Percentiles rank a stretch among this genome's conserved stretches.
Conservation (phyloP, 352 stramenopile genomes). For the Nothophytophthora sp. region DNA sequence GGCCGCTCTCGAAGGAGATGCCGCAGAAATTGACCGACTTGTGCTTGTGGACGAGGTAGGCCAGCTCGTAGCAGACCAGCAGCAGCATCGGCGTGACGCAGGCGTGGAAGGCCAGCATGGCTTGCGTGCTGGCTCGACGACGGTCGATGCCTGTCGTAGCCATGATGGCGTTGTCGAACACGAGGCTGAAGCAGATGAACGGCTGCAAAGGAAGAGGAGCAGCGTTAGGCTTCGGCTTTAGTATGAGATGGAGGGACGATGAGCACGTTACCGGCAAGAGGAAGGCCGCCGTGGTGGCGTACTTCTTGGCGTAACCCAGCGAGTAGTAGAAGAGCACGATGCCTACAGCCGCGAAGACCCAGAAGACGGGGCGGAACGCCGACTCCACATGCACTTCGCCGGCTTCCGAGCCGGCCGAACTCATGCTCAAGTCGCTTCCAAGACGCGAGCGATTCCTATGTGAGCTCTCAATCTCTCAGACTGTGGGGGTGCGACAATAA, state of each 20-base stretch:
- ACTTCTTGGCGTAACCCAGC: conserved; percentile 75
- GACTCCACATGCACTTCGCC: conserved; percentile 50
- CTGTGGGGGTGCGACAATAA: neutral
- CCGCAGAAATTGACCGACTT: conserved; percentile 91
- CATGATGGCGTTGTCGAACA: conserved; percentile 85
- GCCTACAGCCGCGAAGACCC: conserved; percentile 57
- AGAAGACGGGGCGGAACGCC: conserved; percentile 66
- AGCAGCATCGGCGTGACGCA: conserved; percentile 86
- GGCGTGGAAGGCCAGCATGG: conserved; percentile 82
- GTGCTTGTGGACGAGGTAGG: conserved; percentile 91
- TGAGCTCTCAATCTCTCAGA: neutral
- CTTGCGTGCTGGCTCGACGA: conserved; percentile 46
- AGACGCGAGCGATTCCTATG: too few species aligned
- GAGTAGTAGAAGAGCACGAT: conserved; percentile 77
- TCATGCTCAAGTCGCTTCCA: conserved; percentile 6
- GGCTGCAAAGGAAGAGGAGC: conserved; percentile 34
- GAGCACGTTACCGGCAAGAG: conserved; percentile 66
- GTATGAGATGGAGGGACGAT: conserved; percentile 1
- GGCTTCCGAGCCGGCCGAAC: conserved; percentile 19
- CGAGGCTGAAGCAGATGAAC: conserved; percentile 78
- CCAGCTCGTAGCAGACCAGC: conserved; percentile 89
- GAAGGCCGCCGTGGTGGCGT: conserved; percentile 72
- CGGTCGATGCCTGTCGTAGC: conserved; percentile 74
- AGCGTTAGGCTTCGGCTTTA: conserved; percentile 1
- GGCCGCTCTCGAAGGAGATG: conserved; percentile 84